These are phyloP conservation scores for Mortierella sp. DNA, from an alignment of 371 early-diverging fungal genomes.

Conservation along the genomic window DNA sequence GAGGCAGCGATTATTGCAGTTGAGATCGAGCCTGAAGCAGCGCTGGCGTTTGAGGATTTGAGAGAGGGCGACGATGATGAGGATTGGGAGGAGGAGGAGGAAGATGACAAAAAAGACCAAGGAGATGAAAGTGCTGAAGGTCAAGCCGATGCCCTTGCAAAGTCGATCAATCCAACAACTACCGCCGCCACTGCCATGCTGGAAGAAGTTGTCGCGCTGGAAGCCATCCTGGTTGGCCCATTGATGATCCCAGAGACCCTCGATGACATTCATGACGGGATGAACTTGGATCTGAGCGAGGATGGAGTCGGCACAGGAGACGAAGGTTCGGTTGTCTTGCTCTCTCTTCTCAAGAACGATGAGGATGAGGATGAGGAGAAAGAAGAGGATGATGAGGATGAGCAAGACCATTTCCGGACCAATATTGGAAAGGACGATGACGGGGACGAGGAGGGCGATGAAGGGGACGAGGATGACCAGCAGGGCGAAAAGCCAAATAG, in stretches of 20 bases:
- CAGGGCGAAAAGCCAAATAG: not conserved
- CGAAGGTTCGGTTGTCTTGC: not conserved
- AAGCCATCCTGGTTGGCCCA: not conserved
- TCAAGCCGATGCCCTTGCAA: not conserved
- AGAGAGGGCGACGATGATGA: not conserved
- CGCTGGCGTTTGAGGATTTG: not conserved
- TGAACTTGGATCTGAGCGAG: not conserved
- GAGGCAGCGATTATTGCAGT: not conserved
- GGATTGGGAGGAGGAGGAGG: too few relatives aligned
- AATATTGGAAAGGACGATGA: constrained; percentile 2
- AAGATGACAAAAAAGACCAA: not conserved
- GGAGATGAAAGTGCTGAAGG: not conserved
- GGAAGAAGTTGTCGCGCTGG: not conserved
- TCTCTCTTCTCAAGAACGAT: not conserved
- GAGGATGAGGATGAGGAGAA: not conserved
- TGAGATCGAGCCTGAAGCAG: not conserved
- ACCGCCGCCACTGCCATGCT: not conserved
- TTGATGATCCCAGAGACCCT: not conserved
- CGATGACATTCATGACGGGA: not conserved
- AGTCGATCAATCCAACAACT: not conserved
- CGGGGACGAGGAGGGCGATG: not conserved
- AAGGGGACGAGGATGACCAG: not conserved
- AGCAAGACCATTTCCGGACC: constrained; percentile 16
- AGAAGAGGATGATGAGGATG: constrained; percentile 23
- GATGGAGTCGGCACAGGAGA: not conserved